Evolutionary conservation across 2,329 filamentous ascomycete species (phyloP), one percentile per base, ranked within the genome.

Genomic region (Sporothrix protearum): DNA sequence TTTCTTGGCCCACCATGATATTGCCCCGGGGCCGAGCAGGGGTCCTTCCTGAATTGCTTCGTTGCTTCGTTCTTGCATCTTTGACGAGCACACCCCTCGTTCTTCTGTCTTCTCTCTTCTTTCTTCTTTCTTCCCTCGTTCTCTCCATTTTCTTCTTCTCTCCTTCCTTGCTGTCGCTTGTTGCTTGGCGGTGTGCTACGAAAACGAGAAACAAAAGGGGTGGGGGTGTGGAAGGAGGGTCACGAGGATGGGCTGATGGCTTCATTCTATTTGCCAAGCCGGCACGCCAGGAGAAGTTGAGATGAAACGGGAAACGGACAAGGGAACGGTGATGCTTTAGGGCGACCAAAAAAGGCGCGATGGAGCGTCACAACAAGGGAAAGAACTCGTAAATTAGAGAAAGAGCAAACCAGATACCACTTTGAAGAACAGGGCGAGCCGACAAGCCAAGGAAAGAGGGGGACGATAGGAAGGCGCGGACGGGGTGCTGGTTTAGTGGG

Each of bases 171-270:
- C 22, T 14, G n/a, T 22, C 33, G n/a, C 8, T 22, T 28, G 25
- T 25, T 22, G 42, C 49, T 57, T 71, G 67, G 72, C 72, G 72
- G 72, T 72, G 72, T 71, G 70, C 69, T 63, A 70, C 72, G 70
- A 69, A 68, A 61, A 70, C 12, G 30, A 36, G 16, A 33, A 36
- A 7, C n/a, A 49, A 47, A 25, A 49, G 63, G 63, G 63, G 57
- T 19, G 67, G 45, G 47, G 53, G 49, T 42, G 12, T 36, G 39
- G 22, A 69, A 12, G 42, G 12, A 59, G 25, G 70, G 72, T 73
- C 72, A 73, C 72, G 70, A 68, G 72, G 68, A 68, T 64, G 49
- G 51, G 12, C 12, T 22, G 53, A 71, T 30, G 64, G 53, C 53
- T 61, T 45, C 45, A 55, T 36, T 69, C 64, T 61, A 53, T 69